Evolutionary conservation across 1,284 basidiomycete genomes (phyloP), one percentile per base, ranked within the genome.

Genomic region (Austroboletus novae-zelandiae): DNA sequence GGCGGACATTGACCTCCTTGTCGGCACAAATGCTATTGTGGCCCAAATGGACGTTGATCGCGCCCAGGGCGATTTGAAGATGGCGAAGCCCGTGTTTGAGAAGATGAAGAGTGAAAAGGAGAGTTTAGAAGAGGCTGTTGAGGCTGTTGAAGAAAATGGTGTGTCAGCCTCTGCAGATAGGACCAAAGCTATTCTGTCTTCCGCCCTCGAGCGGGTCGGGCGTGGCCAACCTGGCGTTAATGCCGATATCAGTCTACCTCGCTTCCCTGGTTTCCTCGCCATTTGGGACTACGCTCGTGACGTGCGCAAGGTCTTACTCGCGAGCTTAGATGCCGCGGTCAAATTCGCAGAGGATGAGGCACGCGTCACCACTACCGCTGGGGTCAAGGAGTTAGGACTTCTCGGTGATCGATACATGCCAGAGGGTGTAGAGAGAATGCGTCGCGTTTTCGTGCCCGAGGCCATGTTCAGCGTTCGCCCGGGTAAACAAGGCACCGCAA

Each of bases 211-310:
- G 44, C 78, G 81, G 14, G 83, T 98, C 50, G 86, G 82, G 4
- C 75, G 79, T 56, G 96, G 94, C 43, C 80, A 86, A 61, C 78
- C 84, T 43, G 87, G 80, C 44, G 76, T 80, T 52, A 79, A 81
- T 41, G 63, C 68, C 18, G 61, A 75, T 9, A 62, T 84, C 18
- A 67, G 72, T 13, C 75, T 97, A 67, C 97, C 97, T 7, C 72
- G 80, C 0, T 99, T 95, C 72, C 90, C 94, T 6, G 96, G 97
- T 32, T 66, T 99, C 14, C 71, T 95, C 36, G 81, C 85, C 34
- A 77, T 96, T 42, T 96, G 89, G 89, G 86, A 94, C 57, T 99
- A 97, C 64, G 91, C 91, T 0, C 76, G 77, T 23, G 91, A 94
- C 45, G 93, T 98, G 50, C 85, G 93, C 56, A 75, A 74, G 45